A percentile compares a stretch with the other conserved stretches of the same genome.
Evolutionary conservation across 1,139 yeast species (phyloP).

Genomic region (Zhuliangozyma blackwelliae): DNA sequence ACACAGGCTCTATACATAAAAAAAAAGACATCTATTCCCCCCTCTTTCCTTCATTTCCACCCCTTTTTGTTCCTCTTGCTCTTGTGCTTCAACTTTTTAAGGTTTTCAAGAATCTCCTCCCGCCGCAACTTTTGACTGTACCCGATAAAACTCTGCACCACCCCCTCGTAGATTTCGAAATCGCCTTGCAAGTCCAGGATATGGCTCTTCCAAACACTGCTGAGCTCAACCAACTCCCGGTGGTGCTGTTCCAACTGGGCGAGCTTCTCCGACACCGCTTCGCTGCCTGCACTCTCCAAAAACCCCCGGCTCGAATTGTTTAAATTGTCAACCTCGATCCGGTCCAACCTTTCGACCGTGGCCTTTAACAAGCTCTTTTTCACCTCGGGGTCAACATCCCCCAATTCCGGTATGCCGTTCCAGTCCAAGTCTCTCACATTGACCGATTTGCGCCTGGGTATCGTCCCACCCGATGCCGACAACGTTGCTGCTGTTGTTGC

Average conservation of each 20-base stretch:
- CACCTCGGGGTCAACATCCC: constrained; percentile 17
- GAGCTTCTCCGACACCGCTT: constrained; percentile 24
- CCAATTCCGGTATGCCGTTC: constrained; percentile 27
- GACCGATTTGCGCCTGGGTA: constrained; percentile 18
- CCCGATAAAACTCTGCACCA: constrained; percentile 67
- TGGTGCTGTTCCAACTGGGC: constrained; percentile 25
- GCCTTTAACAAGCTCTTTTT: constrained; percentile 14
- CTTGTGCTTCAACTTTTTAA: constrained; percentile 24
- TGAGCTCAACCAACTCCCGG: constrained; percentile 27
- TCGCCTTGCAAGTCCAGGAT: constrained; percentile 42
- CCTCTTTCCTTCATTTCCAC: constrained; percentile 10
- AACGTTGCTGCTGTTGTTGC: not conserved
- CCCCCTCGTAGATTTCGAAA: constrained; percentile 62
- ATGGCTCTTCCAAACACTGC: constrained; percentile 49
- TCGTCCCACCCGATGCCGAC: not conserved
- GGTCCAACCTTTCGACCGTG: constrained; percentile 26
- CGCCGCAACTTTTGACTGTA: constrained; percentile 58
- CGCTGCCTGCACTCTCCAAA: constrained; percentile 17
- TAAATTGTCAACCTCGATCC: constrained; percentile 34
- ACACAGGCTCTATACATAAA: not conserved
- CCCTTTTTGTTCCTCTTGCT: constrained; percentile 13
- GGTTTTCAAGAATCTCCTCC: constrained; percentile 41
- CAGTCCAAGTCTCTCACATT: constrained; percentile 29
- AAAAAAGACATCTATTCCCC: not conserved
- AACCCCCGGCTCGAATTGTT: constrained; percentile 28